Evolutionary conservation across 805 yeast genomes (phyloP).

Genomic region (Yamadazyma sp.): DNA sequence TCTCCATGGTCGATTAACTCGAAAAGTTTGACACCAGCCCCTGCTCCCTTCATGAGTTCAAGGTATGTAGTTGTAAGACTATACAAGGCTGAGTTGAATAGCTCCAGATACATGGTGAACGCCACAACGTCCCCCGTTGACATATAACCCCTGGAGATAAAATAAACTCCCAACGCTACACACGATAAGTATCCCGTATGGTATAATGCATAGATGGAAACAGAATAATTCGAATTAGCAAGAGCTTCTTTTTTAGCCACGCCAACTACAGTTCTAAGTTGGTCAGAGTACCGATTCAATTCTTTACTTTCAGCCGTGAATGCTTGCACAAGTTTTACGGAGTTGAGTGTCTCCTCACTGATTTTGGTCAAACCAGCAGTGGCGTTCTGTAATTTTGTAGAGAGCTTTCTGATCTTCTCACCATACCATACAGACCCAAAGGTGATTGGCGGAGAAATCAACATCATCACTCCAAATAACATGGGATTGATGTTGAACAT

Average conservation of each 20-base stretch:
- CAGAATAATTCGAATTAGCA: slow-evolving; percentile 45
- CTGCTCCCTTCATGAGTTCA: slow-evolving; percentile 49
- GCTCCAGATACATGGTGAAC: slow-evolving; percentile 46
- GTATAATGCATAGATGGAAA: slow-evolving; percentile 42
- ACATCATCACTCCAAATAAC: slow-evolving; percentile 43
- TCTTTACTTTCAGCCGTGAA: slow-evolving; percentile 46
- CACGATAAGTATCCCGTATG: slow-evolving; percentile 45
- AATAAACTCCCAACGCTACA: slow-evolving; percentile 42
- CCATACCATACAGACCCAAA: slow-evolving; percentile 48
- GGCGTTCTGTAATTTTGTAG: slow-evolving; percentile 43
- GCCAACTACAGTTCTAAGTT: slow-evolving; percentile 38
- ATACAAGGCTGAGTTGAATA: slow-evolving; percentile 44
- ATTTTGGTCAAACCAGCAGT: slow-evolving; percentile 46
- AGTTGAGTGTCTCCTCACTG: slow-evolving; percentile 44
- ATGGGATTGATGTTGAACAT: slow-evolving; percentile 45
- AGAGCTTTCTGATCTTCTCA: slow-evolving; percentile 40
- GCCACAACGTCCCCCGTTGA: slow-evolving; percentile 50
- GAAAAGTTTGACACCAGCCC: slow-evolving; percentile 45
- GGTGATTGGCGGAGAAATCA: slow-evolving; percentile 46
- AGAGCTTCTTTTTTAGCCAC: slow-evolving; percentile 46
- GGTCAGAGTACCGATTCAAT: slow-evolving; percentile 37
- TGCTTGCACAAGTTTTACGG: slow-evolving; percentile 43
- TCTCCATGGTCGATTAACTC: slow-evolving; percentile 40
- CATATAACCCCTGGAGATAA: slow-evolving; percentile 43
- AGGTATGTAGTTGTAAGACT: slow-evolving; percentile 46